Percentiles rank a stretch among this genome's conserved stretches.
Evolutionary conservation across 129 eudicot species (phyloP).

Genomic region (Daucus carota): DNA sequence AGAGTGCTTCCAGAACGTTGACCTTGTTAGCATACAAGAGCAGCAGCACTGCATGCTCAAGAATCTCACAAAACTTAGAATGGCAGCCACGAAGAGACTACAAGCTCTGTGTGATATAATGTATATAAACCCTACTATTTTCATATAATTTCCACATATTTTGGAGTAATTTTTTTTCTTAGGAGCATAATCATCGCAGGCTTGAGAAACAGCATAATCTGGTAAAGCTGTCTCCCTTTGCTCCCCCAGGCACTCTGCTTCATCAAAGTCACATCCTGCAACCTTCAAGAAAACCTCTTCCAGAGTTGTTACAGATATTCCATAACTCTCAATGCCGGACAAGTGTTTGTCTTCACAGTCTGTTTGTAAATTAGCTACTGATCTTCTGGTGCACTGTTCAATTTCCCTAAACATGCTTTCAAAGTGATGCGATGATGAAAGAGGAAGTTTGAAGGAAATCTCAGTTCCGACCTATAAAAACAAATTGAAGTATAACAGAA

Average conservation of each 20-base stretch:
- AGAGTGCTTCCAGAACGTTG: conserved; percentile 90
- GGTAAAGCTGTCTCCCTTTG: conserved; percentile 22
- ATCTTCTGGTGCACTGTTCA: conserved; percentile 70
- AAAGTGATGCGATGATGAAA: conserved; percentile 73
- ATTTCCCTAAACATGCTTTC: conserved; percentile 94
- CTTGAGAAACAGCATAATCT: conserved; percentile 29
- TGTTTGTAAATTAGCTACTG: conserved; percentile 22
- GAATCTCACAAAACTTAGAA: conserved; percentile 46
- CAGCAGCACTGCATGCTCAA: conserved; percentile 71
- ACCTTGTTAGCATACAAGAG: conserved; percentile 45
- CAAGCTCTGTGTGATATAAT: conserved; percentile 43
- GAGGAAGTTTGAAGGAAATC: conserved; percentile 94
- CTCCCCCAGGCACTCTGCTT: conserved; percentile 37
- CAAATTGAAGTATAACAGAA: conserved; percentile 13
- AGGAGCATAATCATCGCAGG: conserved; percentile 29
- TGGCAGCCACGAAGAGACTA: conserved; percentile 36
- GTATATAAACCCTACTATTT: conserved; percentile 36
- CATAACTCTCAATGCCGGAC: conserved; percentile 89
- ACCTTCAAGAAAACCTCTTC: conserved; percentile 95
- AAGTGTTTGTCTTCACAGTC: conserved; percentile 25
- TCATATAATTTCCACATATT: conserved; percentile 41
- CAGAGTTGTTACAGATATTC: conserved; percentile 93
- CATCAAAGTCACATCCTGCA: conserved; percentile 80
- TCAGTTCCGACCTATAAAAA: conserved; percentile 80
- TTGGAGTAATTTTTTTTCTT: conserved; percentile 36